Base-by-base conservation (phyloP, 2,329 filamentous ascomycete genomes). In the Alternaria sp. region DNA sequence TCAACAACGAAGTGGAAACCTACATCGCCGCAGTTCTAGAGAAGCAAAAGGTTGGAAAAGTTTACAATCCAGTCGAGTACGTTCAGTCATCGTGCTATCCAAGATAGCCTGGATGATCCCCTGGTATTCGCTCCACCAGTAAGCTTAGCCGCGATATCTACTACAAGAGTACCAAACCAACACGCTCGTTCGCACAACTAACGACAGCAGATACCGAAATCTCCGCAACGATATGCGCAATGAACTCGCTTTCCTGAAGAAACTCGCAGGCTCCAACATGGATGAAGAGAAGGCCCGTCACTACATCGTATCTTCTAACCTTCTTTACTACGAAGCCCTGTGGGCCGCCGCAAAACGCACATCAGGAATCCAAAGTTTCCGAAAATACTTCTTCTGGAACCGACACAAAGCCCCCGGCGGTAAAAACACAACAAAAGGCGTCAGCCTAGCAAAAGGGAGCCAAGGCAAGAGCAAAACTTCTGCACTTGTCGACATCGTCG, bases 401-500 rank as follows among this genome's bases (percentile, higher is more conserved):
- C 60, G 64, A 16, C 63, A 68, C 12, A 66, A 54, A 7, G 62
- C 58, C 4, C 66, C 66, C 10, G 63, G 61, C 3, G 68, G 66
- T 1, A 69, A 64, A 49, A 57, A 72, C 44, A 64, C 75, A 54
- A 59, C 55, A 20, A 71, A 77, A 70, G 63, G 71, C 16, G 48
- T 73, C 50, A 68, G 63, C 40, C 57, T 68, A 14, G 58, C 63
- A 28, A 76, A 74, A 59, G 74, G 69, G 18, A 80, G 78, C 46
- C 76, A 76, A 49, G 74, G 78, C 51, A 83, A 78, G 57, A 64
- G 81, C 54, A 83, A 84, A 70, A 82, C 80, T 36, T 83, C 82
- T 62, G 86, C 86, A 1, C 78, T 86, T 54, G 87, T 91, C 4
- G 89, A 92, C 76, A 85, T 90, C 46, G 85, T 92, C 27, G 84